These are phyloP conservation scores for Alternaria arbusti DNA, from an alignment of 2,329 filamentous ascomycete species.

Conservation along the genomic window DNA sequence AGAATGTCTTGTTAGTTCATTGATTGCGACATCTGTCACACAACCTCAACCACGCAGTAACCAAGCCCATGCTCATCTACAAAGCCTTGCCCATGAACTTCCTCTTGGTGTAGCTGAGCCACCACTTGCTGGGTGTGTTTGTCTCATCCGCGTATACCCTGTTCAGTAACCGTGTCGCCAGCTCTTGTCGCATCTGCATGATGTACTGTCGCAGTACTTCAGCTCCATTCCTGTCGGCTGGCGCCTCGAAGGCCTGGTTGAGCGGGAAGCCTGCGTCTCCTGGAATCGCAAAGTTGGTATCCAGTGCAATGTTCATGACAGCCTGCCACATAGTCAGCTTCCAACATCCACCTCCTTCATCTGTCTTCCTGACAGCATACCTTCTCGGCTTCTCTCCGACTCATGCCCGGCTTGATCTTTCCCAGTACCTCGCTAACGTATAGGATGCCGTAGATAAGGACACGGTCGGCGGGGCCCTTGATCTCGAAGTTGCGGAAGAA, in stretches of 20 bases:
- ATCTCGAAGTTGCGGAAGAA: slow-evolving; percentile 99
- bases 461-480: slow-evolving; percentile 90
- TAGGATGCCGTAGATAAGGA: slow-evolving; percentile 95
- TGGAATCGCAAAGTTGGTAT: slow-evolving; percentile 90
- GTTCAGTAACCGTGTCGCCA: slow-evolving; percentile 80
- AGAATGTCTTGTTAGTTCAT: neutral
- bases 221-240: slow-evolving; percentile 84
- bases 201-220: slow-evolving; percentile 89
- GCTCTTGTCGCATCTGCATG: slow-evolving; percentile 89
- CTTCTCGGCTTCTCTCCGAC: slow-evolving; percentile 70
- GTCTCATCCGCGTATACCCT: slow-evolving; percentile 81
- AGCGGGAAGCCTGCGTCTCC: slow-evolving; percentile 92
- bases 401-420: slow-evolving; percentile 81
- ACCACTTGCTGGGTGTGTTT: slow-evolving; percentile 77
- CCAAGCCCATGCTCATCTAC: slow-evolving; percentile 18
- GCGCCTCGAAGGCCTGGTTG: slow-evolving; percentile 95
- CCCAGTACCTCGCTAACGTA: slow-evolving; percentile 89
- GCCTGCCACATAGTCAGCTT: slow-evolving; percentile 59
- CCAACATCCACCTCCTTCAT: slow-evolving; percentile 41
- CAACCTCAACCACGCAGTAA: neutral
- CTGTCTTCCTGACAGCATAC: slow-evolving; percentile 38
- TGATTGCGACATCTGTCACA: neutral
- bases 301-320: slow-evolving; percentile 87
- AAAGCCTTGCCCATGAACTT: slow-evolving; percentile 96
- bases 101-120: slow-evolving; percentile 97